Conservation (phyloP, 1,284 basidiomycete species). For the Cronartium quercuum region DNA sequence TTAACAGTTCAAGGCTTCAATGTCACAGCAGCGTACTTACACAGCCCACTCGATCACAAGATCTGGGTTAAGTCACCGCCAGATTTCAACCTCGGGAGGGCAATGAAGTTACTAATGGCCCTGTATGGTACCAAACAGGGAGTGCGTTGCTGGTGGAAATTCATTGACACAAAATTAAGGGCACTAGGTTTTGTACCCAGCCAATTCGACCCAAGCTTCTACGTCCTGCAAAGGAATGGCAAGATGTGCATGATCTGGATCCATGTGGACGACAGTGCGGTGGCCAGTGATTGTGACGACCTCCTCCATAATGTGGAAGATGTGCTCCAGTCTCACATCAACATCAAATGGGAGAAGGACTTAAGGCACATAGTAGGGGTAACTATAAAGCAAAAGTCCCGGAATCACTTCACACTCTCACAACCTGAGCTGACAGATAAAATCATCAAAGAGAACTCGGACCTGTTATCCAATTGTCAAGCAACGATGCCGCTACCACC, state of each 20-base stretch:
- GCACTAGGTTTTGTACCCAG: not conserved
- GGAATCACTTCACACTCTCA: not conserved
- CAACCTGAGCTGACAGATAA: not conserved
- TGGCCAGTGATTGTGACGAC: not conserved
- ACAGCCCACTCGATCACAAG: not conserved
- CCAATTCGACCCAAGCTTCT: not conserved
- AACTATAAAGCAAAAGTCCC: not conserved
- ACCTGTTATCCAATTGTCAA: not conserved
- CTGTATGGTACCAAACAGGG: conserved; percentile 3
- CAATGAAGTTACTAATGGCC: not conserved
- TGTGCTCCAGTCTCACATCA: not conserved
- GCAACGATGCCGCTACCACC: not conserved
- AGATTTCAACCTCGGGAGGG: not conserved
- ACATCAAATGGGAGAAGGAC: not conserved
- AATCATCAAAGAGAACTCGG: not conserved
- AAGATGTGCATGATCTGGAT: not conserved
- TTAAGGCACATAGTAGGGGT: not conserved
- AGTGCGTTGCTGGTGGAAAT: conserved; percentile 16
- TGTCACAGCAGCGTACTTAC: conserved; percentile 9
- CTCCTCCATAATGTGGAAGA: not conserved
- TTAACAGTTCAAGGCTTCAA: not conserved
- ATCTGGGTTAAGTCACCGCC: conserved; percentile 7
- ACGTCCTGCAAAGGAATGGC: not conserved
- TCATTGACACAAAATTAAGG: not conserved
- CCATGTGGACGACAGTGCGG: not conserved